These are phyloP conservation scores for Cryptosporidium meleagridis DNA, from an alignment of 169 alveolate species.

Conservation along the genomic window DNA sequence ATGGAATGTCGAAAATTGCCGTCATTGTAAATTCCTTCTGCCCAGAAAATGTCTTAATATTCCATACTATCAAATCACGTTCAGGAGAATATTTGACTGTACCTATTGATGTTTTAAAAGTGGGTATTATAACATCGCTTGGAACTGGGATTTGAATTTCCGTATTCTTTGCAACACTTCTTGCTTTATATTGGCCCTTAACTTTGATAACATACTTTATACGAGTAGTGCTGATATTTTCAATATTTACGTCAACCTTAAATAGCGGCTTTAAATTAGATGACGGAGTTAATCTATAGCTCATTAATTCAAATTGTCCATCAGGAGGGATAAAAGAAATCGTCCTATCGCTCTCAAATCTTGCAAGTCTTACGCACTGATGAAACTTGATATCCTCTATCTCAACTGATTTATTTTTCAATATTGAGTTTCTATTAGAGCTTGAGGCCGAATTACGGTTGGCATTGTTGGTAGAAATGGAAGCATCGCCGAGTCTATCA, in stretches of 20 bases:
- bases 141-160: constrained; percentile 99
- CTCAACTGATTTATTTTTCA: constrained; percentile 90
- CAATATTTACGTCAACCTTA: constrained; percentile 94
- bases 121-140: constrained; percentile 88
- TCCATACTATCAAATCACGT: constrained; percentile 94
- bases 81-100: constrained; percentile 96
- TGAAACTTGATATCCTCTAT: constrained; percentile 99
- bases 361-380: constrained; percentile 94
- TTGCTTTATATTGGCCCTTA: constrained; percentile 90
- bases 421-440: constrained; percentile 47
- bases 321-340: constrained; percentile 99
- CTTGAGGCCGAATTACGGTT: constrained; percentile 25
- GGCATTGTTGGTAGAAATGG: constrained; percentile 80
- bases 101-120: constrained; percentile 95
- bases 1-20: constrained; percentile 97
- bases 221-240: constrained; percentile 90
- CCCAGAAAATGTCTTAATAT: constrained; percentile 97
- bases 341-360: constrained; percentile 96
- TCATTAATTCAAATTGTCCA: constrained; percentile 98
- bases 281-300: constrained; percentile 92
- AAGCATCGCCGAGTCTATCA: constrained; percentile 85
- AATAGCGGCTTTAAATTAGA: constrained; percentile 95
- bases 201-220: constrained; percentile 94
- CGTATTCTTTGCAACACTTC: constrained; percentile 96
- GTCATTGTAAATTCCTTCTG: constrained; percentile 97